phyloP scores from a whole-genome alignment of 371 early-diverging fungal species.

The Nematocida ironsii region DNA sequence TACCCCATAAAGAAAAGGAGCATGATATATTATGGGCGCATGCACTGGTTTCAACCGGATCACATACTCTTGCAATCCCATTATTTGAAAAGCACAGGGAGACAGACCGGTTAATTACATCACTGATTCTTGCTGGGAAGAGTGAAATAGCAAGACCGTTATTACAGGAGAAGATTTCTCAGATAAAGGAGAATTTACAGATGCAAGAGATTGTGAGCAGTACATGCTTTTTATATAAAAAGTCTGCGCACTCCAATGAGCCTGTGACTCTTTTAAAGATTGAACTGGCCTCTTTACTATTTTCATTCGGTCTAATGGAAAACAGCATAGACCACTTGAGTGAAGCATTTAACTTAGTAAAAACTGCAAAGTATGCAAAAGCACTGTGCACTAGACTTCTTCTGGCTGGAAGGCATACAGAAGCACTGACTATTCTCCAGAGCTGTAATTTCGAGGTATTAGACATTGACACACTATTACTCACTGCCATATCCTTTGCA shows the following conservation, averaged over 20 bases:
- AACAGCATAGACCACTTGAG: slow-evolving; percentile 17
- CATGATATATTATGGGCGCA: slow-evolving; percentile 27
- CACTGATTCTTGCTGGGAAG: slow-evolving; percentile 20
- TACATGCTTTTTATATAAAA: not conserved
- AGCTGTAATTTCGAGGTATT: slow-evolving; percentile 25
- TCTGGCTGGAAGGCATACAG: not conserved
- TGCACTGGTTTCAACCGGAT: slow-evolving; percentile 2
- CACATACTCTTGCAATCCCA: slow-evolving; percentile 18
- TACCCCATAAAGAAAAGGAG: slow-evolving; percentile 6
- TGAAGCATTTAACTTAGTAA: slow-evolving; percentile 36
- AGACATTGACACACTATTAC: slow-evolving; percentile 28
- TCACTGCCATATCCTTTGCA: slow-evolving; percentile 25
- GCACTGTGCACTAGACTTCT: slow-evolving; percentile 44
- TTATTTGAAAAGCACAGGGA: slow-evolving; percentile 40
- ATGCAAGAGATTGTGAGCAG: not conserved
- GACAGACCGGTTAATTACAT: slow-evolving; percentile 10
- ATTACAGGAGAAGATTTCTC: slow-evolving; percentile 12
- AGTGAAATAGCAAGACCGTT: slow-evolving; percentile 25
- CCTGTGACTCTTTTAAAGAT: slow-evolving; percentile 19
- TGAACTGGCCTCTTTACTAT: slow-evolving; percentile 20
- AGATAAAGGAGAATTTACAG: slow-evolving; percentile 30
- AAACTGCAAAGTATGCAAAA: slow-evolving; percentile 52
- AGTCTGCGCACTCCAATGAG: not conserved
- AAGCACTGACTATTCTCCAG: slow-evolving; percentile 31
- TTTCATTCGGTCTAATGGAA: slow-evolving; percentile 15